Base-by-base conservation (phyloP, 305 asterid species). In the Fraxinus albicans region DNA sequence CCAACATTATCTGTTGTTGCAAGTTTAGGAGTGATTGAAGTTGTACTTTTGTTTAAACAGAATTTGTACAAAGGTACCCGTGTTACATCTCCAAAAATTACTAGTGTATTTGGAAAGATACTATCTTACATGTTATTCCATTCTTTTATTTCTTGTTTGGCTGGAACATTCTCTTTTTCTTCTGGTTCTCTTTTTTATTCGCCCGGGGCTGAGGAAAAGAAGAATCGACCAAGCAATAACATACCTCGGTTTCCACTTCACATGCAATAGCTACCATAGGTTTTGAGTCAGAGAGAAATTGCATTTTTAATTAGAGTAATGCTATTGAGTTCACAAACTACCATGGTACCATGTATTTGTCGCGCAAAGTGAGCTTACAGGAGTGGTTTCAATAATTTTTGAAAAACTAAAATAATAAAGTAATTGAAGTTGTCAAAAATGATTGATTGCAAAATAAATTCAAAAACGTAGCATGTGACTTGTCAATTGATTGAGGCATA, bases 51-150 rank as follows among this genome's bases (percentile, higher is more conserved):
- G 31, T 55, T n/a, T 55, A n/a, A 55, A n/a, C 25, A 55, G 65
- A n/a, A 17, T 55, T 55, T 55, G 25, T 55, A 17, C 63, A 1
- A 17, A 17, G 2, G 65, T 5, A 53, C 25, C 65, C 25, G 2
- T 53, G 23, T 53, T 53, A 53, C 65, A 53, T 53, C 77, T 84
- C 75, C 60, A 31, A 53, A 65, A 58, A 70, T 77, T 82, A 80
- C 75, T 80, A 65, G 76, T 72, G 65, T 77, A 79, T 19, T 36
- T 77, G 74, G 23, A 80, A 82, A 21, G 47, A 80, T 44, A n/a
- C 9, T 55, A 70, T 34, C 55, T 29, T 42, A 33, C 50, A 23
- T 17, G 21, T 65, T 25, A 27, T 80, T 80, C 21, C 35, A 36
- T 34, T 78, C 17, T 31, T 19, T 65, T 23, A 65, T 47, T 8